A percentile compares a stretch with the other conserved stretches of the same genome.
Evolutionary conservation across 768 basidiomycete genomes (phyloP).

Genomic region (Glaciozyma antarctica): DNA sequence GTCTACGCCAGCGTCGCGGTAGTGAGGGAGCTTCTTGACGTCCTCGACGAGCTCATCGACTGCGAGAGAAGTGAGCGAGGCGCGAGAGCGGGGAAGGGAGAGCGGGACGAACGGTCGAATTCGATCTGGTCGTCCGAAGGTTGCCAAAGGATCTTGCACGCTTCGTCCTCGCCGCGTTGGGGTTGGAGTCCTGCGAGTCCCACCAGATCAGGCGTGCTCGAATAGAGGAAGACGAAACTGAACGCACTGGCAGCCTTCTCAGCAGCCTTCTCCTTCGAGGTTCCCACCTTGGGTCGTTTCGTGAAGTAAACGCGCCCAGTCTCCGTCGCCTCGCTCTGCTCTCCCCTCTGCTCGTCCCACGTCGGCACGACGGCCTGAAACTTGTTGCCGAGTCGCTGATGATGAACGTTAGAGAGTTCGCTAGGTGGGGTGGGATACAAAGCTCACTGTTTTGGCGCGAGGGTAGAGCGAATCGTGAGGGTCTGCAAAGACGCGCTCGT

Average conservation of each 20-base stretch:
- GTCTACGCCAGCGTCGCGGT: conserved; percentile 28
- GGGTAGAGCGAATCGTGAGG: conserved; percentile 95
- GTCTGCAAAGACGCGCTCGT: conserved; percentile 47
- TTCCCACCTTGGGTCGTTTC: not conserved
- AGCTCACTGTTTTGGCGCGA: conserved; percentile 58
- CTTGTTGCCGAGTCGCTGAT: conserved; percentile 29
- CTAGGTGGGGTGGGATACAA: not conserved
- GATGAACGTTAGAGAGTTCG: not conserved
- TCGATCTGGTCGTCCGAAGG: conserved; percentile 11
- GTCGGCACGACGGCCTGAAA: conserved; percentile 31
- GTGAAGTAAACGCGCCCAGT: conserved; percentile 9
- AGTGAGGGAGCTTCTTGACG: conserved; percentile 13
- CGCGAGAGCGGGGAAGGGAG: not conserved
- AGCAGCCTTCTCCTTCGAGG: not conserved
- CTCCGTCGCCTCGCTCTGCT: conserved; percentile 9
- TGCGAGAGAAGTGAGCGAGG: not conserved
- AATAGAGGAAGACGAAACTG: not conserved
- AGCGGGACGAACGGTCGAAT: conserved; percentile 1
- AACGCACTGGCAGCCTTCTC: conserved; percentile 2
- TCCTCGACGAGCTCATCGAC: conserved; percentile 14
- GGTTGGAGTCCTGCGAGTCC: not conserved
- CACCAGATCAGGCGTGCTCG: not conserved
- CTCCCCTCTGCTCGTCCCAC: conserved; percentile 9
- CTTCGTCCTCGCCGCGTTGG: conserved; percentile 18
- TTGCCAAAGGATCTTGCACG: conserved; percentile 12